phyloP scores from a whole-genome alignment of 148 eudicot genomes.

The Camellia sinensis region DNA sequence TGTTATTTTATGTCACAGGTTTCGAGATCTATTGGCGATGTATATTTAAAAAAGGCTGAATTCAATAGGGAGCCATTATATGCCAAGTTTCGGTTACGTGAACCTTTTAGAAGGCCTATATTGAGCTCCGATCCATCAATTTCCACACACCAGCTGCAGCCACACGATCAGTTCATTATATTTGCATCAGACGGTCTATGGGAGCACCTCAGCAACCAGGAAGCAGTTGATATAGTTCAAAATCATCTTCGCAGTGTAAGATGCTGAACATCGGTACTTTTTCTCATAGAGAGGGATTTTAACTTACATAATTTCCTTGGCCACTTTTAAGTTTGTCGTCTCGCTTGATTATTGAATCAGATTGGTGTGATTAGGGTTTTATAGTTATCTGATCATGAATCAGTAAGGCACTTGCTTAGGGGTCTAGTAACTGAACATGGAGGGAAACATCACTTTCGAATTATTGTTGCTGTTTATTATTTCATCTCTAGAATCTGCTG shows the following conservation, averaged over 20 bases:
- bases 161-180: slow-evolving; percentile 74
- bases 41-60: slow-evolving; percentile 68
- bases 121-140: slow-evolving; percentile 79
- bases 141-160: slow-evolving; percentile 50
- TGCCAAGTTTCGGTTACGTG: slow-evolving; percentile 69
- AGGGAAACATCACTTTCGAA: not conserved
- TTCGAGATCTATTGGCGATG: slow-evolving; percentile 81
- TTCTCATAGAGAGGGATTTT: not conserved
- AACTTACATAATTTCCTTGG: not conserved
- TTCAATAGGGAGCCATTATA: slow-evolving; percentile 74
- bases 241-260: slow-evolving; percentile 63
- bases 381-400: not conserved
- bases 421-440: not conserved
- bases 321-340: slow-evolving; percentile 9
- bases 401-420: not conserved
- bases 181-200: slow-evolving; percentile 87
- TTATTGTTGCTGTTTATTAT: too few species aligned
- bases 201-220: slow-evolving; percentile 86
- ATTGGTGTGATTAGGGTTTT: not conserved
- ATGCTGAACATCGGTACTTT: not conserved
- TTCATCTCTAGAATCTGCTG: too few species aligned
- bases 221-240: slow-evolving; percentile 75
- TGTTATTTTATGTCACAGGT: slow-evolving; percentile 41
- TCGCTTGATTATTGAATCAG: not conserved
- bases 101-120: slow-evolving; percentile 71